Evolutionary conservation across 306 rosid genomes (phyloP), one percentile per base, ranked within the genome.

Genomic region (Parietaria judaica): DNA sequence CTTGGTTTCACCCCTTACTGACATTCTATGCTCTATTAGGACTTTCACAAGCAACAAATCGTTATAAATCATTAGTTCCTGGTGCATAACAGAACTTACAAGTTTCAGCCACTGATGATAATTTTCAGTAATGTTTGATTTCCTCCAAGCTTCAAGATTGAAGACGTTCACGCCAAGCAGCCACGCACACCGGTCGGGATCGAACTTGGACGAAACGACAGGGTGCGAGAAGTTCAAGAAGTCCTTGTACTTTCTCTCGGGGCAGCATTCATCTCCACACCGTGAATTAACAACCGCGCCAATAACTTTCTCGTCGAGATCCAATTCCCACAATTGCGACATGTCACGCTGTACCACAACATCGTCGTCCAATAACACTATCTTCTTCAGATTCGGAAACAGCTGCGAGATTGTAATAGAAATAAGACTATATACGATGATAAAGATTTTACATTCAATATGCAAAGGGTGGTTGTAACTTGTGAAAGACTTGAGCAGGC

Each of bases 71-170:
- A 5, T 41, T 41, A 41, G 45, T 5, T 41, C 9, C 45, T 5
- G 9, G 45, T 41, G 9, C 9, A 5, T 5, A 41, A 41, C 45
- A 41, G 45, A 41, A 41, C 45, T 84, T 74, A 90, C 97, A 64
- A 56, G 78, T 66, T 83, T 81, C 64, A 90, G 46, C 97, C 97
- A 90, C 8, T 71, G 83, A 63, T 56, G 90, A 71, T 82, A 90
- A 23, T 79, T 84, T 60, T 66, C 64, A 6, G 97, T 77, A 9
- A 90, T 87, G 58, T 81, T 90, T 60, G 90, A 74, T 65, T 60
- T 79, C 79, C 95, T 78, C 97, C 97, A 90, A 70, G 94, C 90
- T 70, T 72, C 86, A 43, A 90, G 95, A 73, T 90, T 88, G 64
- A 87, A 81, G 57, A 86, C 52, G 74, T 84, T 87, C 75, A 90